Evolutionary conservation across 768 basidiomycete genomes (phyloP), one percentile per base, ranked within the genome.

Genomic region (Mycena rosella): DNA sequence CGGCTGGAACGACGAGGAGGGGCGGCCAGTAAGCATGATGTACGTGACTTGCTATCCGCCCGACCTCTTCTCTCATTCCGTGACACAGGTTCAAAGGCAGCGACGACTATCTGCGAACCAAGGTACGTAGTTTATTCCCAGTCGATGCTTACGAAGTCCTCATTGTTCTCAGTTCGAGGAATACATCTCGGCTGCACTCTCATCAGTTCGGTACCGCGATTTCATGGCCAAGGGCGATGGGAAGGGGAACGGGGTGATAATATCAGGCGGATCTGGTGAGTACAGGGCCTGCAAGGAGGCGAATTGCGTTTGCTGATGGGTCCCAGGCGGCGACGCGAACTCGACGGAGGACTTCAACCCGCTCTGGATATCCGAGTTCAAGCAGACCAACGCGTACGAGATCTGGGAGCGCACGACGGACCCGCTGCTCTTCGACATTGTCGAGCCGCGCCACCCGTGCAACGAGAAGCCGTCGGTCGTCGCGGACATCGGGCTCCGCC

Each of bases 381-480:
- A 89, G 78, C 86, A 85, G 71, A 96, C 97, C 29, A 89, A 91
- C 71, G 96, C 96, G 0, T 96, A 90, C 77, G 89, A 92, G 60
- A 88, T 95, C 4, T 99, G 98, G 98, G 89, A 98, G 55, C 83
- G 88, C 49, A 88, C 90, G 44, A 99, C 98, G 1, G 98, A 99
- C 78, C 92, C 95, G 1, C 83, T 95, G 68, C 80, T 99, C 14
- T 99, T 99, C 75, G 98, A 99, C 76, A 94, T 99, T 53, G 88
- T 97, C 60, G 98, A 99, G 77, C 94, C 97, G 38, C 85, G 94
- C 54, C 97, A 99, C 78, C 97, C 97, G 42, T 98, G 96, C 77
- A 94, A 91, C 65, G 94, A 95, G 72, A 95, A 94, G 75, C 92
- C 94, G 0, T 93, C 93, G 17, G 89, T 94, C 1, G 92, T 98